Percentiles rank a stretch among this genome's conserved stretches.
Conservation (phyloP, 2,329 filamentous ascomycete species). For the Diaporthe longicolla region DNA sequence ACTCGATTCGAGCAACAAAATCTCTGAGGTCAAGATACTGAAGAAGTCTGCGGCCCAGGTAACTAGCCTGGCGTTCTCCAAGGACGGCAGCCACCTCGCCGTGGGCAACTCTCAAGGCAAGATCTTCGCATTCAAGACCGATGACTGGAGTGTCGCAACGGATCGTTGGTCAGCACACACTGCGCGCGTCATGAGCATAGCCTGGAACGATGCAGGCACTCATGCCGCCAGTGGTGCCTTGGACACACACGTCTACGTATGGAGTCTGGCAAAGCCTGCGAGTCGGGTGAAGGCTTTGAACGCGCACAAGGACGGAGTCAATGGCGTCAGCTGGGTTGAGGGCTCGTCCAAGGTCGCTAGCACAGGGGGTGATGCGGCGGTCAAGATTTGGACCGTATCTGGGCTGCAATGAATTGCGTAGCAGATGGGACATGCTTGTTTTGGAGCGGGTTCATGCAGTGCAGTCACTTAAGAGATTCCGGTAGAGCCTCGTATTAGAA, state of each 20-base stretch:
- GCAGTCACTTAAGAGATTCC: background rate
- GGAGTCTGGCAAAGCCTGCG: constrained; percentile 88
- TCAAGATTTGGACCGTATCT: constrained; percentile 88
- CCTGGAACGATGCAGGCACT: constrained; percentile 84
- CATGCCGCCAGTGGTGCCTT: constrained; percentile 87
- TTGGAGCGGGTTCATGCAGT: background rate
- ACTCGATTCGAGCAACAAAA: constrained; percentile 68
- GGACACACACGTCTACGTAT: constrained; percentile 93
- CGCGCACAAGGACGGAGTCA: constrained; percentile 96
- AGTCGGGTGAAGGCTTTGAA: constrained; percentile 87
- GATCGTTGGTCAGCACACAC: constrained; percentile 78
- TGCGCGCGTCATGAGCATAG: constrained; percentile 68
- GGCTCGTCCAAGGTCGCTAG: constrained; percentile 78
- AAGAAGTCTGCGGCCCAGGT: constrained; percentile 79
- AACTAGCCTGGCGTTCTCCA: constrained; percentile 87
- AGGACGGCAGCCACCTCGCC: constrained; percentile 81
- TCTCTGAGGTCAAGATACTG: constrained; percentile 70
- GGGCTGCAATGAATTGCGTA: constrained; percentile 60
- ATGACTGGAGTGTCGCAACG: constrained; percentile 78
- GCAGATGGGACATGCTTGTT: background rate
- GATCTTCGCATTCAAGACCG: constrained; percentile 83
- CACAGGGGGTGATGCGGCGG: constrained; percentile 86
- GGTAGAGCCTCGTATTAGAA: background rate
- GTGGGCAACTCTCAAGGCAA: constrained; percentile 88
- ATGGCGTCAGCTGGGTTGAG: constrained; percentile 83